These are phyloP conservation scores for Drosera capensis DNA, from an alignment of 148 eudicot species.

Conservation along the genomic window DNA sequence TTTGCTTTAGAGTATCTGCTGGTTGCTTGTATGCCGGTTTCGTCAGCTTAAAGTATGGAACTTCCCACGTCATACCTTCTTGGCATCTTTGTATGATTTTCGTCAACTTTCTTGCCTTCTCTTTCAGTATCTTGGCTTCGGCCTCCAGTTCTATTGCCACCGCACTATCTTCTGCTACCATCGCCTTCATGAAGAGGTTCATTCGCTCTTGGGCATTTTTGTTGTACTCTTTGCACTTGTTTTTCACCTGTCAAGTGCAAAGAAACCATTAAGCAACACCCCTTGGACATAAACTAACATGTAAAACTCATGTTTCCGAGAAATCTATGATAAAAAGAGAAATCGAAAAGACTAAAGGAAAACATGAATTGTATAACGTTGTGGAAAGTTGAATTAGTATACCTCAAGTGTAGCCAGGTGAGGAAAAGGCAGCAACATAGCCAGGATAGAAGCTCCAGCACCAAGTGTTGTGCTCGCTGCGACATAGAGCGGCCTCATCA, in stretches of 20 bases:
- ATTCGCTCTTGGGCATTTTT: slow-evolving; percentile 35
- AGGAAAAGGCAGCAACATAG: slow-evolving; percentile 36
- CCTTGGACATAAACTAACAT: too few relatives aligned
- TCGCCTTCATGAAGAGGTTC: slow-evolving; percentile 23
- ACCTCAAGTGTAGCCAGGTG: slow-evolving; percentile 30
- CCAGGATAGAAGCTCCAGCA: slow-evolving; percentile 32
- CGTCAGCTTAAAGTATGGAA: slow-evolving; percentile 9
- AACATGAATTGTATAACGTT: neutral
- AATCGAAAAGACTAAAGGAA: neutral
- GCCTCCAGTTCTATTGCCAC: slow-evolving; percentile 16
- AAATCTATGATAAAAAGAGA: neutral
- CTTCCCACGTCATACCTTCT: slow-evolving; percentile 38
- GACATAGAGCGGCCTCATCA: slow-evolving; percentile 29
- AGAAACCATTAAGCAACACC: neutral
- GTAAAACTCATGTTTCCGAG: neutral
- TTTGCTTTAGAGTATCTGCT: slow-evolving; percentile 17
- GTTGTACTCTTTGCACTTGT: slow-evolving; percentile 17
- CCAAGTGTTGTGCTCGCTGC: slow-evolving; percentile 36
- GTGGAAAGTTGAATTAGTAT: neutral
- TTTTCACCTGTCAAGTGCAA: slow-evolving; percentile 14
- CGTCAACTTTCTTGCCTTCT: slow-evolving; percentile 30
- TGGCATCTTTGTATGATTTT: slow-evolving; percentile 18
- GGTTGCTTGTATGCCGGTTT: slow-evolving; percentile 7
- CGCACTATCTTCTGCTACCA: slow-evolving; percentile 12
- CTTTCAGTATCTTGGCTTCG: slow-evolving; percentile 23